Evolutionary conservation across 1,284 basidiomycete genomes (phyloP), one percentile per base, ranked within the genome.

Genomic region (Flammula alnicola): DNA sequence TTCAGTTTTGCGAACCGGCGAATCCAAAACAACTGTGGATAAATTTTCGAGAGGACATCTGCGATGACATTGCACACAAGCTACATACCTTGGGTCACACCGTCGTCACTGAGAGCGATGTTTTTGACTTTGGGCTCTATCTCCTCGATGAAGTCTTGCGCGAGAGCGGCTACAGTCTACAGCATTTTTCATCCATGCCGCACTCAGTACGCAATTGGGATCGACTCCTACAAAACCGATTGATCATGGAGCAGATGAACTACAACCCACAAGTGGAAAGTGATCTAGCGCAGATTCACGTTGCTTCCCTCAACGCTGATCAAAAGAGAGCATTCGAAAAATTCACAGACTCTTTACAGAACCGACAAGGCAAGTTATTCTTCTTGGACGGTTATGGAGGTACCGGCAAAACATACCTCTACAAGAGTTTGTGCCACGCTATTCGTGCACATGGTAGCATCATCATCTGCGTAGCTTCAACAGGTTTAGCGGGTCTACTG

Each of bases 331-430:
- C 70, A 1, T 78, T 57, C 56, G 51, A 74, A 31, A 4, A 32
- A 1, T 65, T 79, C 23, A 43, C 67, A 1, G 22, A 53, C 5
- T 68, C 74, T 12, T 62, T 72, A 14, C 31, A 59, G 0, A 9
- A 62, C 1, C 20, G 59, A 1, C 0, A 27, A 3, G 70, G 72
- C 0, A 40, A 58, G 12, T 17, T 54, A 0, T 79, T 77, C 56
- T 81, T 80, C 51, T 46, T 81, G 8, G 58, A 77, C 48, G 76
- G 78, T 35, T 60, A 69, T 20, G 78, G 72, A 39, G 78, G 78
- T 0, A 71, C 69, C 50, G 77, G 77, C 2, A 83, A 81, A 51
- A 81, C 76, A 0, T 81, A 70, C 61, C 46, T 79, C 0, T 73
- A 72, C 49, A 76, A 72, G 7, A 67, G 72, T 0, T 49, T 81